phyloP scores from a whole-genome alignment of 2,329 filamentous ascomycete species.

The Alternaria metachromatica region DNA sequence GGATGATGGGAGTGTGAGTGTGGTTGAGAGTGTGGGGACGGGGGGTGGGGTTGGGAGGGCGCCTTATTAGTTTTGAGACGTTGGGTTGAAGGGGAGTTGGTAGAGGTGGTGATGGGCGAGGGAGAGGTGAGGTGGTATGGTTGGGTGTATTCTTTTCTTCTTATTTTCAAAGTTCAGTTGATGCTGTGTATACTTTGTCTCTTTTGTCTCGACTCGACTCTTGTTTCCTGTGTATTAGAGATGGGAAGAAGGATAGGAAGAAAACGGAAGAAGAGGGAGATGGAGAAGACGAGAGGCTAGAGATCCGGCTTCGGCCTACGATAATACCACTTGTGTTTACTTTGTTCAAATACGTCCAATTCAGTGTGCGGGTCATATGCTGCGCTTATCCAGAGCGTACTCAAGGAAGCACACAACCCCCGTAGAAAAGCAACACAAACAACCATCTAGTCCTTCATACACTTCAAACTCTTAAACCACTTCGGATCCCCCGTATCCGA shows the following conservation, averaged over 20 bases:
- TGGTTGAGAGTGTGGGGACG: constrained; percentile 18
- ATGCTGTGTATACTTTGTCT: background rate
- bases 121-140: too few species aligned
- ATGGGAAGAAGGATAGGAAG: background rate
- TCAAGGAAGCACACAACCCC: too few species aligned
- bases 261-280: background rate
- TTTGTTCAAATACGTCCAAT: background rate
- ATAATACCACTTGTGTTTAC: background rate
- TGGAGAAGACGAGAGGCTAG: too few species aligned
- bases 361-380: background rate
- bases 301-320: background rate
- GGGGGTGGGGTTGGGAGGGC: constrained; percentile 28
- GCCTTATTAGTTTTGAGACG: constrained; percentile 34
- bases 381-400: too few species aligned
- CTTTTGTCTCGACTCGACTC: background rate
- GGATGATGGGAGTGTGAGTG: background rate
- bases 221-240: background rate
- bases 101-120: too few species aligned
- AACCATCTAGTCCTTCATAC: too few species aligned
- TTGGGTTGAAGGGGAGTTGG: too few species aligned
- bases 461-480: too few species aligned
- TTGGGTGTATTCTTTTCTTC: background rate
- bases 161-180: background rate
- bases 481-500: too few species aligned
- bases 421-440: too few species aligned